These are phyloP conservation scores for Leptodermis oblonga DNA, from an alignment of 257 asterid species.

Conservation along the genomic window DNA sequence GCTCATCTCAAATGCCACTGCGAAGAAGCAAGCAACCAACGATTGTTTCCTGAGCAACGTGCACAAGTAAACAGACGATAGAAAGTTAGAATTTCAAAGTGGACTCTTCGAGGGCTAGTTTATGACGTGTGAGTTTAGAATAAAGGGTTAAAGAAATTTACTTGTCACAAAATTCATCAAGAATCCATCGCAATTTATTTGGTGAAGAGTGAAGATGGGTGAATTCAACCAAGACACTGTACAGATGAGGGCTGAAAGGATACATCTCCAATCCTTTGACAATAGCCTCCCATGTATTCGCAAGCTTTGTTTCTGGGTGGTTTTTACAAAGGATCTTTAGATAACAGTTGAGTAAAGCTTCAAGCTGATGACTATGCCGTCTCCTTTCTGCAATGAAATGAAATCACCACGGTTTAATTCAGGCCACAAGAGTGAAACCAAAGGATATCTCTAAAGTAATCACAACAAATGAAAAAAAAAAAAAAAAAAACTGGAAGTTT, in stretches of 20 bases:
- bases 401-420: neutral
- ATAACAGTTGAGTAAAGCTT: slow-evolving; percentile 66
- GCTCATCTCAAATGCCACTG: slow-evolving; percentile 71
- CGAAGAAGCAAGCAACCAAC: slow-evolving; percentile 63
- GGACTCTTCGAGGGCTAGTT: no score
- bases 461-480: neutral
- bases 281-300: slow-evolving; percentile 64
- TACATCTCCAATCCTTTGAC: slow-evolving; percentile 71
- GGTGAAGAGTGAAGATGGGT: slow-evolving; percentile 71
- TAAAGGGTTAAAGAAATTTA: slow-evolving; percentile 20
- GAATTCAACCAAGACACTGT: slow-evolving; percentile 55
- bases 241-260: slow-evolving; percentile 60
- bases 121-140: neutral
- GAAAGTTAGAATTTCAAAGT: neutral
- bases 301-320: slow-evolving; percentile 42
- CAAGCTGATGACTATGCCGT: slow-evolving; percentile 66
- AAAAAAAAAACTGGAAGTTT: neutral
- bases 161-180: slow-evolving; percentile 65
- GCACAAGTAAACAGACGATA: slow-evolving; percentile 14
- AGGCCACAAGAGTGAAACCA: neutral
- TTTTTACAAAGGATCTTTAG: slow-evolving; percentile 53
- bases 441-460: neutral
- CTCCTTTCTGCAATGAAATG: slow-evolving; percentile 65
- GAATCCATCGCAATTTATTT: slow-evolving; percentile 69
- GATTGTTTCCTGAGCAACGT: slow-evolving; percentile 66